These are phyloP conservation scores for Penicillium lagena DNA, from an alignment of 495 filamentous ascomycete species.

Conservation along the genomic window DNA sequence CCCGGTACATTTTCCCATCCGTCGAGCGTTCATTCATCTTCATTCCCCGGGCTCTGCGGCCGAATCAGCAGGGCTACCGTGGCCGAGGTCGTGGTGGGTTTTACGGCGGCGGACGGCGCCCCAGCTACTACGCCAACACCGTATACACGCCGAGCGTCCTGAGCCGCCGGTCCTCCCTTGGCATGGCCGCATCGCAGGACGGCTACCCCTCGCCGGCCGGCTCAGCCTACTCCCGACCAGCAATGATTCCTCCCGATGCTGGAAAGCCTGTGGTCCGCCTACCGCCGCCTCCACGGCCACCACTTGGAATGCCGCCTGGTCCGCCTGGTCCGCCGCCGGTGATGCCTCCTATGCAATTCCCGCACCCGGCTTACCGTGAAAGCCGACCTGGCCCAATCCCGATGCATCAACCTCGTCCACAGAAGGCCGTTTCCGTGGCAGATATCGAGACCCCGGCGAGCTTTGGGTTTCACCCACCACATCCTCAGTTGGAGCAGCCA, in stretches of 20 bases:
- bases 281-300: slow-evolving; percentile 55
- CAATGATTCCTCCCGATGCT: slow-evolving; percentile 49
- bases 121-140: slow-evolving; percentile 75
- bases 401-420: slow-evolving; percentile 94
- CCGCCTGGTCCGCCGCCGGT: slow-evolving; percentile 17
- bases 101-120: slow-evolving; percentile 63
- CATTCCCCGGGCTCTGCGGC: slow-evolving; percentile 87
- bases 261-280: slow-evolving; percentile 79
- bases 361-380: slow-evolving; percentile 71
- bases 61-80: slow-evolving; percentile 80
- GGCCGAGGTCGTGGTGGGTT: slow-evolving; percentile 63
- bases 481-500: slow-evolving; percentile 70
- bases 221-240: slow-evolving; percentile 64
- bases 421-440: slow-evolving; percentile 89
- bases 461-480: slow-evolving; percentile 61
- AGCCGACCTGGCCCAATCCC: slow-evolving; percentile 68
- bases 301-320: slow-evolving; percentile 20
- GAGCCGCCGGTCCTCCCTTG: slow-evolving; percentile 86
- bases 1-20: slow-evolving; percentile 86
- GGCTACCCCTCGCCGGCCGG: slow-evolving; percentile 68
- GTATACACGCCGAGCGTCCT: slow-evolving; percentile 85
- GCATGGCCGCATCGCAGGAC: slow-evolving; percentile 67
- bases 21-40: slow-evolving; percentile 94
- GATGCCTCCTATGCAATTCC: slow-evolving; percentile 39
- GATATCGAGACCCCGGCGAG: slow-evolving; percentile 85